Evolutionary conservation across 2,329 filamentous ascomycete species (phyloP).

Genomic region (Zymoseptoria crescenta): DNA sequence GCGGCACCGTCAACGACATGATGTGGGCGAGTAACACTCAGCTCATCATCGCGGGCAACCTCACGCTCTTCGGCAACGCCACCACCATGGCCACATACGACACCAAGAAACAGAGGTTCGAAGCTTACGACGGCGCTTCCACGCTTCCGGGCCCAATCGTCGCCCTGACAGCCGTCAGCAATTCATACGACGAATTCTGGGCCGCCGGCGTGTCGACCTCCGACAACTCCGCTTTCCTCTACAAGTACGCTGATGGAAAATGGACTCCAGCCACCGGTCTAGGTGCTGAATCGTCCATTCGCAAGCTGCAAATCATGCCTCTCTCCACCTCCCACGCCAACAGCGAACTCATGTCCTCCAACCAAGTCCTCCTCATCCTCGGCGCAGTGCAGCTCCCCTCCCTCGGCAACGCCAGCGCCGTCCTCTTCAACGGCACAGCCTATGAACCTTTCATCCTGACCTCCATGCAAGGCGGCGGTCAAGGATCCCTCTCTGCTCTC

Average conservation of each 20-base stretch:
- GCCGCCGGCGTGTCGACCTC: constrained; percentile 56
- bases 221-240: constrained; percentile 65
- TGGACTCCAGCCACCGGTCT: constrained; percentile 65
- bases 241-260: constrained; percentile 64
- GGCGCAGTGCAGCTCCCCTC: constrained; percentile 67
- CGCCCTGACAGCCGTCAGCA: constrained; percentile 65
- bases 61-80: constrained; percentile 58
- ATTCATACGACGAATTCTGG: constrained; percentile 70
- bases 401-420: constrained; percentile 78
- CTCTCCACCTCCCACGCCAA: constrained; percentile 60
- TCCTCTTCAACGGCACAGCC: constrained; percentile 74
- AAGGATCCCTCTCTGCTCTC: constrained; percentile 69
- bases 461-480: constrained; percentile 52
- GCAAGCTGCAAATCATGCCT: constrained; percentile 72
- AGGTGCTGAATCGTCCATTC: constrained; percentile 58
- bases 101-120: constrained; percentile 58
- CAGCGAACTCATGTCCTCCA: constrained; percentile 55
- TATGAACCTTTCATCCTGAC: constrained; percentile 77
- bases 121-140: constrained; percentile 51
- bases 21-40: constrained; percentile 66
- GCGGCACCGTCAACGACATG: constrained; percentile 63
- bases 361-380: constrained; percentile 73
- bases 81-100: constrained; percentile 69
- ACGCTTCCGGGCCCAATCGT: constrained; percentile 73
- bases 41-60: constrained; percentile 69